These are phyloP conservation scores for Lachancea meyersii DNA, from an alignment of 805 yeast species.

Conservation along the genomic window DNA sequence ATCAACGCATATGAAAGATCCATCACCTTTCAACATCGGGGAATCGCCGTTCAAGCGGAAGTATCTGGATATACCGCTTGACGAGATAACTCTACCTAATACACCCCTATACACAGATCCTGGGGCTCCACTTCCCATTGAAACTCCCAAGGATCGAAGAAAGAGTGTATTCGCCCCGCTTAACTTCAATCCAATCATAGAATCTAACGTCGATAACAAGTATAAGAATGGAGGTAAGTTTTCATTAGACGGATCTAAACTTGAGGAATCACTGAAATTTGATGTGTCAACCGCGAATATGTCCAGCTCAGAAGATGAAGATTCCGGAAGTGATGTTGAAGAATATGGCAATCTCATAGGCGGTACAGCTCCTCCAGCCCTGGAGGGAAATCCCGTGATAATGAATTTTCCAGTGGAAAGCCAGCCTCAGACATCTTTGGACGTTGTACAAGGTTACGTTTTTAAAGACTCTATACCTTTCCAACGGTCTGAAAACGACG, in stretches of 20 bases:
- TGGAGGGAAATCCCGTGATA: constrained; percentile 13
- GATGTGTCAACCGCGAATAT: constrained; percentile 28
- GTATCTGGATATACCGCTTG: constrained; percentile 48
- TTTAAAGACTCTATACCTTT: constrained; percentile 5
- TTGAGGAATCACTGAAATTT: constrained; percentile 30
- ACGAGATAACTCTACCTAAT: constrained; percentile 48
- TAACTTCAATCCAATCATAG: constrained; percentile 72
- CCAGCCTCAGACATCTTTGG: constrained; percentile 9
- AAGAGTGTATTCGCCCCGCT: constrained; percentile 78
- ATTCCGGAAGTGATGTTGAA: constrained; percentile 23
- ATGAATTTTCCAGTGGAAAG: background rate
- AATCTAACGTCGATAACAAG: constrained; percentile 72
- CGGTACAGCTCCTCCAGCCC: constrained; percentile 14
- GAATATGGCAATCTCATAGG: constrained; percentile 19
- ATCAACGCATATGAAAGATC: constrained; percentile 1
- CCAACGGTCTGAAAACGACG: constrained; percentile 2
- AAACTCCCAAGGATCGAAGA: constrained; percentile 39
- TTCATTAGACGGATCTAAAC: constrained; percentile 36
- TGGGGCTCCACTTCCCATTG: constrained; percentile 73
- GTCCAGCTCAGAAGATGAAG: constrained; percentile 31
- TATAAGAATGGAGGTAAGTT: constrained; percentile 89
- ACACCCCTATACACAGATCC: constrained; percentile 67
- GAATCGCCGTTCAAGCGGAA: constrained; percentile 22
- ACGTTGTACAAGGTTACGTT: constrained; percentile 8
- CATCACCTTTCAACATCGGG: constrained; percentile 1